Evolutionary conservation across 441 rosid genomes (phyloP).

Genomic region (Erodium moschatum): DNA sequence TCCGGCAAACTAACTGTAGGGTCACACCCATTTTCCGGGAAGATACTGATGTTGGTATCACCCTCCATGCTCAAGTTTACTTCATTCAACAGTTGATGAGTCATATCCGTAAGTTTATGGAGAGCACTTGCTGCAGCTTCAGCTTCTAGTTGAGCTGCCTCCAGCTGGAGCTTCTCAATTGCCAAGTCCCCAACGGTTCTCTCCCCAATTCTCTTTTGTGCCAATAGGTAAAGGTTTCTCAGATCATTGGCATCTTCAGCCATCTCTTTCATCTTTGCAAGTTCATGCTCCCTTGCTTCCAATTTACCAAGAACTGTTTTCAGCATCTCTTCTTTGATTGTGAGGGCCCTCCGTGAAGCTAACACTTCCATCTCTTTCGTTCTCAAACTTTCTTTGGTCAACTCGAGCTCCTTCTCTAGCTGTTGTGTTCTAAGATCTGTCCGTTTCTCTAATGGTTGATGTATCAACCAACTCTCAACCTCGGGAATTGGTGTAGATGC

Average conservation of each 20-base stretch:
- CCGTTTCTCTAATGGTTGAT: conserved; percentile 27
- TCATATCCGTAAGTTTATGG: conserved; percentile 60
- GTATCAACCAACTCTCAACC: conserved; percentile 23
- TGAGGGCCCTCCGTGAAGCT: conserved; percentile 46
- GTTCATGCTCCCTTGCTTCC: conserved; percentile 46
- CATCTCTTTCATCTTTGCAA: conserved; percentile 44
- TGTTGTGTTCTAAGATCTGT: conserved; percentile 37
- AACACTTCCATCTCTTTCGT: conserved; percentile 60
- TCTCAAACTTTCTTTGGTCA: conserved; percentile 48
- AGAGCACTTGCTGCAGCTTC: conserved; percentile 72
- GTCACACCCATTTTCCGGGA: conserved; percentile 20
- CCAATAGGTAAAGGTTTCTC: no score
- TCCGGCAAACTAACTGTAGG: conserved; percentile 17
- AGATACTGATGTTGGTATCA: conserved; percentile 17
- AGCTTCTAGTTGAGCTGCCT: conserved; percentile 66
- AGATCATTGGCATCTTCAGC: conserved; percentile 51
- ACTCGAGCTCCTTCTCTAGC: conserved; percentile 53
- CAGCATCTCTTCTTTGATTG: conserved; percentile 59
- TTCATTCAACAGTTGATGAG: conserved; percentile 42
- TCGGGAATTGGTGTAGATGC: conserved; percentile 18
- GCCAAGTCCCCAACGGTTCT: conserved; percentile 55
- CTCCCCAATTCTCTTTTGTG: conserved; percentile 36
- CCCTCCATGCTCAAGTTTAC: conserved; percentile 37
- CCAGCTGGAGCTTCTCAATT: conserved; percentile 70
- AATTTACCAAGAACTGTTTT: conserved; percentile 36